Base-by-base conservation (phyloP, 2,329 filamentous ascomycete species). In the Emergomyces pasteurianus region DNA sequence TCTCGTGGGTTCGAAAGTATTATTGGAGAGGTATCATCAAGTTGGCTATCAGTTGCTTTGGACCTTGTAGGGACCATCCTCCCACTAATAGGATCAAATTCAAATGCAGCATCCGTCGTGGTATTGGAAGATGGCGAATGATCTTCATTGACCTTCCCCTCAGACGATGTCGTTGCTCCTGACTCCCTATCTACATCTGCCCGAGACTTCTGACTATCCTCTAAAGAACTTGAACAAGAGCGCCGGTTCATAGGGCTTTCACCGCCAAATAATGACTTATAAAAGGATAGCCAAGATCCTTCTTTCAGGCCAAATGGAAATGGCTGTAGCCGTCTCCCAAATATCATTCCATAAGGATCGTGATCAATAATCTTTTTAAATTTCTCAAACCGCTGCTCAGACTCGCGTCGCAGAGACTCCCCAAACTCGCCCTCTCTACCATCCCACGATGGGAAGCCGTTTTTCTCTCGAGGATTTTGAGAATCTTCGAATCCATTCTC, bases 41-140 rank as follows among this genome's bases (percentile, higher is more conserved):
- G 16, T 9, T 28, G 21, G 47, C 18, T 16, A 14, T 18, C 43
- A 58, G 6, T 43, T 2, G 43, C 9, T 38, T 40, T 50, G 18
- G 21, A 8, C 40, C 61, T 53, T 56, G 64, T 65, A 2, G 67
- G 71, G 8, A 72, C 66, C 71, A 77, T 78, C 26, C 74, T 71
- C 38, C 74, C 73, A 60, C 70, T 74, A 40, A 78, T 73, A 9
- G 75, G 75, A 47, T 78, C 76, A 63, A 76, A 77, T 57, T 71
- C 67, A 61, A 71, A 69, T n/a, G 43, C 16, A 49, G 59, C 38
- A 14, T 64, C 47, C 6, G 23, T 31, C 9, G 21, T 56, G 10
- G 56, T 47, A 34, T 59, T 53, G 21, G 61, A 46, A 0, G 28
- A n/a, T 9, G 43, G 23, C 10, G 55, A 52, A 16, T 53, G 40